Evolutionary conservation across 108 stramenopile genomes (phyloP), one percentile per base, ranked within the genome.

Genomic region (Skeletonema marinoi): DNA sequence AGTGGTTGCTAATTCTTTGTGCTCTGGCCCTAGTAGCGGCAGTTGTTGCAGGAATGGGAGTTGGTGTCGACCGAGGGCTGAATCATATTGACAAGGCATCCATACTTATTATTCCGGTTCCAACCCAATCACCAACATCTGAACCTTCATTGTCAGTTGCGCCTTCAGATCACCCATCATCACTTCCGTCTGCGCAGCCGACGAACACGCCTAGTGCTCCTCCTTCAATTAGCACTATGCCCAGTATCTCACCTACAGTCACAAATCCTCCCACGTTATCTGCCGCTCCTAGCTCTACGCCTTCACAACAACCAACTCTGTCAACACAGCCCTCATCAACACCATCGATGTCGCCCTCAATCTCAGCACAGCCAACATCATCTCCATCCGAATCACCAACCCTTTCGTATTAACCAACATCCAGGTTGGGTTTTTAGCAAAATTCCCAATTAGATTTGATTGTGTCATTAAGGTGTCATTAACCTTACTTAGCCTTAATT

Each of bases 31-130:
- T 10, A 17, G 35, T 14, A 1, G 36, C 7, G 17, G 19, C 25
- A 9, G 36, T 64, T 29, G 32, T 64, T 10, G 63, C 38, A 14
- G 63, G 38, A 14, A 64, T 64, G 63, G 63, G 35, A 35, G 63
- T 64, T 19, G 63, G 63, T 19, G 63, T 64, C 41, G 63, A 64
- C 38, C 35, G 38, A 19, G 63, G 63, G 9, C 17, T 64, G 63
- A 64, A 35, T 13, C n/a, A 63, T 33, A 29, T 63, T 29, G 62
- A 63, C 63, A 35, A 39, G 0, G 38, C 63, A 21, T 38, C 63
- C 7, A 64, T 38, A 35, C 25, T 64, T 21, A 64, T 64, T 9
- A 64, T 64, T 9, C 54, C 54, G 5, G 21, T 64, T 35, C 63
- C 63, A 33, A 64, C 63, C 17, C 33, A 64, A 39, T 64, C 63